Base-by-base conservation (phyloP, 768 basidiomycete genomes). In the Chalciporus sphaerocephalus region DNA sequence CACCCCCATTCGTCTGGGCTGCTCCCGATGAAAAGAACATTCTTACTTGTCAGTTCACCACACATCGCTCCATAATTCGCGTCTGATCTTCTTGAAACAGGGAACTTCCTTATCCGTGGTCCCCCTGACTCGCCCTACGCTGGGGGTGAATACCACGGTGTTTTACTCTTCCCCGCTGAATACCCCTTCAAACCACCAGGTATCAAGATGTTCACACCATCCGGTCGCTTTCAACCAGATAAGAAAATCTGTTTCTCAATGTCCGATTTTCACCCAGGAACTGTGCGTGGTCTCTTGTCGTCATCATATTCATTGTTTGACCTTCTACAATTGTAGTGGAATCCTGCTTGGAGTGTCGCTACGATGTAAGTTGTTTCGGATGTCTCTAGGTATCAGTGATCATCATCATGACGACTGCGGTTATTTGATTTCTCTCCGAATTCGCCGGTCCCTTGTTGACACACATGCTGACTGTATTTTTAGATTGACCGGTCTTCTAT, bases 231-330 rank as follows among this genome's bases (percentile, higher is more conserved):
- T 68, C 81, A 87, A 54, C 88, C 89, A 17, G 89, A 92, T 74
- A 84, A 82, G 71, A 96, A 93, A 76, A 96, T 98, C 44, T 97
- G 94, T 64, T 95, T 96, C 70, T 95, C 92, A 18, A 96, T 98
- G 92, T 92, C 91, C 4, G 91, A 93, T 66, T 93, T 92, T 60
- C 92, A 93, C 59, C 90, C 92, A 0, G 90, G 89, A 50, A 79
- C 87, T 11, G 89, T 91, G 55, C 63, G 87, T 78, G 5, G 9
- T 28, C n/a, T 28, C 38, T 34, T 28, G 21, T 22, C n/a, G 24
- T 47, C 12, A 34, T 41, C 32, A 25, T 42, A 2, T 39, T 13
- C 34, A n/a, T 24, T 41, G 30, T 4, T 18, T 6, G 5, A 30
- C 7, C 20, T 11, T 30, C 38, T 1, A 0, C n/a, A 8, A 46